Percentiles rank a stretch among this genome's conserved stretches.
Evolutionary conservation across 768 basidiomycete species (phyloP).

Genomic region (Boletus tomentosulus): DNA sequence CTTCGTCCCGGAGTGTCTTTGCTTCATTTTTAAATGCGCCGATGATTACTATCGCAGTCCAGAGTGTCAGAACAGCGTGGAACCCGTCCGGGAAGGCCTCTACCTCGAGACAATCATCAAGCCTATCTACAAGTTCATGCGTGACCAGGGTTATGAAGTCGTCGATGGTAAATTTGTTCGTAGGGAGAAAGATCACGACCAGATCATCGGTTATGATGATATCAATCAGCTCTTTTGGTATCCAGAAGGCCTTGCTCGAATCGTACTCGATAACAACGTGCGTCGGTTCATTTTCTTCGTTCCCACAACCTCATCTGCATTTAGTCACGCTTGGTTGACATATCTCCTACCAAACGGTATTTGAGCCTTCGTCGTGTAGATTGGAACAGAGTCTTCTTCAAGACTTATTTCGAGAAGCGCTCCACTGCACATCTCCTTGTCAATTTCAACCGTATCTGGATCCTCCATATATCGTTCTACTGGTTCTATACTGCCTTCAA

Average conservation of each 20-base stretch:
- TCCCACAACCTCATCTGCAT: constrained; percentile 7
- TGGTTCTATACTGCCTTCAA: constrained; percentile 99
- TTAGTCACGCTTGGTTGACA: constrained; percentile 87
- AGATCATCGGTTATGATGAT: constrained; percentile 99
- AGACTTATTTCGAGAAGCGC: constrained; percentile 97
- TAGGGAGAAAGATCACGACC: constrained; percentile 89
- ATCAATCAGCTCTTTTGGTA: constrained; percentile 99
- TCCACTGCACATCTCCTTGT: constrained; percentile 90
- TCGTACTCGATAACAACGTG: constrained; percentile 84
- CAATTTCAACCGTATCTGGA: constrained; percentile 99
- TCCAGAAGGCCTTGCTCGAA: constrained; percentile 93
- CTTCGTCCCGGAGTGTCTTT: constrained; percentile 93
- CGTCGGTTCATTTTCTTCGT: constrained; percentile 16
- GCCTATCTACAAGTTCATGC: constrained; percentile 91
- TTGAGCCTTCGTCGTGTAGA: constrained; percentile 88
- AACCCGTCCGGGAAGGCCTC: constrained; percentile 91
- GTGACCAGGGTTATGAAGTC: constrained; percentile 97
- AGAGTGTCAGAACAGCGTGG: constrained; percentile 92
- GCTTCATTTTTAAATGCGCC: constrained; percentile 99
- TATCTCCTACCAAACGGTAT: constrained; percentile 89
- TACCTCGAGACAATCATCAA: constrained; percentile 91
- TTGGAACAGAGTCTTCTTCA: constrained; percentile 96
- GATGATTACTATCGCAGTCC: constrained; percentile 99
- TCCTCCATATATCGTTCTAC: constrained; percentile 87
- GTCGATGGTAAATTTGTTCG: constrained; percentile 92